Percentiles rank a stretch among this genome's conserved stretches.
These are phyloP conservation scores for Colletotrichum tanaceti DNA, from an alignment of 2,329 filamentous ascomycete genomes.

Conservation along the genomic window DNA sequence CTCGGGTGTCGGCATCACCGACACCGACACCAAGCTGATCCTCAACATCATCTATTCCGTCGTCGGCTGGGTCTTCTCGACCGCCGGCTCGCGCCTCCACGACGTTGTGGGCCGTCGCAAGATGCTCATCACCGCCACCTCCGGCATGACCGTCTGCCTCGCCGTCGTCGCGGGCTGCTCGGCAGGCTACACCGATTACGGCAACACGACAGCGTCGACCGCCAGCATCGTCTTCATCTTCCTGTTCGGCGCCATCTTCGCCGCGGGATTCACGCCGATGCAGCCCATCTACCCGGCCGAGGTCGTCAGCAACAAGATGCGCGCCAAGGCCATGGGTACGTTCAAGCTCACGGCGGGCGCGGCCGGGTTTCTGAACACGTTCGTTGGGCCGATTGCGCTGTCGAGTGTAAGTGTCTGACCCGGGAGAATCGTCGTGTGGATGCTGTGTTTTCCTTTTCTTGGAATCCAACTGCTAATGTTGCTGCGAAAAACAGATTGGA, in stretches of 20 bases:
- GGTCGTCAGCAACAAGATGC: constrained; percentile 53
- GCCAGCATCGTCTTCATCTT: constrained; percentile 54
- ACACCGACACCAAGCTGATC: constrained; percentile 53
- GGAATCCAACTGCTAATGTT: constrained; percentile 23
- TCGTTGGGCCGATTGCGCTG: constrained; percentile 48
- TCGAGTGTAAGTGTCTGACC: constrained; percentile 43
- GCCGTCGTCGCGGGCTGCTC: constrained; percentile 53
- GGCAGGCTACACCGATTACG: constrained; percentile 49
- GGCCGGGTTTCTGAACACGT: constrained; percentile 52
- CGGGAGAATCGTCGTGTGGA: not conserved
- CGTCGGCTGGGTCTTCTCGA: constrained; percentile 53
- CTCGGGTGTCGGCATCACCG: constrained; percentile 53
- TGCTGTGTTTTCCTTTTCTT: not conserved
- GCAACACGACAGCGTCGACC: constrained; percentile 49
- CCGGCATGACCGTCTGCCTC: constrained; percentile 52
- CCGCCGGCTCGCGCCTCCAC: constrained; percentile 52
- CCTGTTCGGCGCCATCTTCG: constrained; percentile 52
- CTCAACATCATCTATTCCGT: constrained; percentile 55
- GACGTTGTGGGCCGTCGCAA: constrained; percentile 55
- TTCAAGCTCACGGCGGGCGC: constrained; percentile 52
- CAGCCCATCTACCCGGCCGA: constrained; percentile 53
- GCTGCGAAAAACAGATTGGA: constrained; percentile 44
- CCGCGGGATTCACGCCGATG: constrained; percentile 51
- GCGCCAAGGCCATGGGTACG: constrained; percentile 50
- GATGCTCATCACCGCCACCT: constrained; percentile 52